Conservation (phyloP, 169 alveolate species). For the Babesia divergens region DNA sequence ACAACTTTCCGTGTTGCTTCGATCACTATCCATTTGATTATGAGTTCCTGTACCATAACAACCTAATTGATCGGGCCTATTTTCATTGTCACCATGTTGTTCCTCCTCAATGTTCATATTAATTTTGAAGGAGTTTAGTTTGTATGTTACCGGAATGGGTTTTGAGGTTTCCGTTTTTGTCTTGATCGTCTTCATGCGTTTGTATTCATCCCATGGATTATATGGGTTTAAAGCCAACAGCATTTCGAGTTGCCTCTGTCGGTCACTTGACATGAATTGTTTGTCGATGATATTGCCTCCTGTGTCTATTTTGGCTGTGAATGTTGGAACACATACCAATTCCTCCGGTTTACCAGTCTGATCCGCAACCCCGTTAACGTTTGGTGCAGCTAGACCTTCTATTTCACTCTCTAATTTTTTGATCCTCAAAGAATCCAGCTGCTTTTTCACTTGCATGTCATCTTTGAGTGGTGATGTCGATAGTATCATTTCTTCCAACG, state of each 20-base stretch:
- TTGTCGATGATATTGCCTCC: neutral
- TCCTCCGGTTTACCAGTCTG: too few relatives aligned
- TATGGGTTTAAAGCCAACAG: slow-evolving; percentile 39
- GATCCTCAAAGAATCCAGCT: slow-evolving; percentile 3
- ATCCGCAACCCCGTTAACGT: too few relatives aligned
- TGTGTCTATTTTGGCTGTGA: neutral
- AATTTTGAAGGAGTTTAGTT: neutral
- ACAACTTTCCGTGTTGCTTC: too few relatives aligned
- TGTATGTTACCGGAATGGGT: slow-evolving; percentile 30
- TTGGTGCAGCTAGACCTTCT: too few relatives aligned
- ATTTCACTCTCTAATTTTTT: slow-evolving; percentile 2
- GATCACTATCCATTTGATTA: too few relatives aligned
- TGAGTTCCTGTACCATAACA: too few relatives aligned
- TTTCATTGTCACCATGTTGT: too few relatives aligned
- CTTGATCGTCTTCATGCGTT: slow-evolving; percentile 14
- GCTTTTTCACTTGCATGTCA: neutral
- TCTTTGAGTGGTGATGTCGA: neutral
- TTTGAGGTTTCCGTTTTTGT: neutral
- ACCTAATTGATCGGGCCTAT: too few relatives aligned
- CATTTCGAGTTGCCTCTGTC: slow-evolving; percentile 32
- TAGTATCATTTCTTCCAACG: slow-evolving; percentile 28
- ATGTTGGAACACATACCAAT: neutral
- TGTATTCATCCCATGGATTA: slow-evolving; percentile 63
- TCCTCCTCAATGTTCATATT: neutral
- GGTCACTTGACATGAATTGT: neutral